Evolutionary conservation across 2,329 filamentous ascomycete genomes (phyloP).

Genomic region (Madurella fahalii): DNA sequence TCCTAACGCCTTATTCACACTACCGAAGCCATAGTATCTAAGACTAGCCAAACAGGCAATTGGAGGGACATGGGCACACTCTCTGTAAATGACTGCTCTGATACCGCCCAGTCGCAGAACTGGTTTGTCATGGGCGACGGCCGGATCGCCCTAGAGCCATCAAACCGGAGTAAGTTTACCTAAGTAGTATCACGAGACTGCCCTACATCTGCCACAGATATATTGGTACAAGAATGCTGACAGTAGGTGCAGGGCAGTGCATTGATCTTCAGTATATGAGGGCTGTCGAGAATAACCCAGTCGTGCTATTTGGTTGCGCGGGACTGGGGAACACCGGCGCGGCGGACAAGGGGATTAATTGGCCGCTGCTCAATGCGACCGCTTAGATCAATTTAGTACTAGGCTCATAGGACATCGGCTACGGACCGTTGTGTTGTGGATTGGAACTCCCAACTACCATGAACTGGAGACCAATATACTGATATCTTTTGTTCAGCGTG

Average conservation of each 20-base stretch:
- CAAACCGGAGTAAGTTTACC: slow-evolving; percentile 32
- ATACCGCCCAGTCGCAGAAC: slow-evolving; percentile 33
- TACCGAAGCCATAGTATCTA: too few species aligned
- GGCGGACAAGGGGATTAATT: slow-evolving; percentile 40
- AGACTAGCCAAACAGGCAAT: slow-evolving; percentile 27
- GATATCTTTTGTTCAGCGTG: too few species aligned
- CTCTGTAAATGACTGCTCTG: slow-evolving; percentile 33
- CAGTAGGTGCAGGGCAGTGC: slow-evolving; percentile 33
- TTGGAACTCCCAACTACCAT: neutral
- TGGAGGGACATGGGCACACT: slow-evolving; percentile 41
- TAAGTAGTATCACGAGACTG: neutral
- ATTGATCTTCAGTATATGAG: slow-evolving; percentile 40
- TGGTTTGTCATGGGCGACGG: slow-evolving; percentile 38
- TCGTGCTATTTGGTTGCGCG: slow-evolving; percentile 38
- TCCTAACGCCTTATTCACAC: neutral
- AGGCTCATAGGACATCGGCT: too few species aligned
- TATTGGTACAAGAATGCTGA: neutral
- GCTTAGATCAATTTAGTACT: neutral
- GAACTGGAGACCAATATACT: too few species aligned
- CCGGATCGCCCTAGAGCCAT: slow-evolving; percentile 35
- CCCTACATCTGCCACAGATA: neutral
- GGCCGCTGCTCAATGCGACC: slow-evolving; percentile 34
- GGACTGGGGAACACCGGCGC: slow-evolving; percentile 38
- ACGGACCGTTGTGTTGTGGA: neutral
- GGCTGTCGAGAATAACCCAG: slow-evolving; percentile 39